Percentiles rank a stretch among this genome's conserved stretches.
Conservation (phyloP, 2,329 filamentous ascomycete genomes). For the Ascochyta pisi region DNA sequence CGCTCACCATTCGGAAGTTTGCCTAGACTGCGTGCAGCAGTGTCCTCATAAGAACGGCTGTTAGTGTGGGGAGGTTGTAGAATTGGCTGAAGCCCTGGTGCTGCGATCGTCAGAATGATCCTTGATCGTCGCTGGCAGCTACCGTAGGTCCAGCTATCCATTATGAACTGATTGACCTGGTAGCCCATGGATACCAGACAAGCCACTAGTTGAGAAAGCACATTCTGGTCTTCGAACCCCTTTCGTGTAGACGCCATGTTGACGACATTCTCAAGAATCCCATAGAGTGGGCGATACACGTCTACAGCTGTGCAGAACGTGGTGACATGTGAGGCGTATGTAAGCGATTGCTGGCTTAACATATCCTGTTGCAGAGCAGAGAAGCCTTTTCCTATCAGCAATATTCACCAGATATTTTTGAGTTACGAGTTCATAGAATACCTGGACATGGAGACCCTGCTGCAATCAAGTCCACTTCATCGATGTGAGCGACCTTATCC, state of each 20-base stretch:
- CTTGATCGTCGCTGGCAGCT: slow-evolving; percentile 70
- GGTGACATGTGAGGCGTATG: slow-evolving; percentile 78
- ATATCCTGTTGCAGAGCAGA: slow-evolving; percentile 68
- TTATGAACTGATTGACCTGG: slow-evolving; percentile 70
- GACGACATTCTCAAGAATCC: slow-evolving; percentile 78
- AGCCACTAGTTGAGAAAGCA: slow-evolving; percentile 76
- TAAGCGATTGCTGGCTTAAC: slow-evolving; percentile 62
- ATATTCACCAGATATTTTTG: too few species aligned
- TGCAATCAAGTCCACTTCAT: slow-evolving; percentile 71
- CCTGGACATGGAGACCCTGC: slow-evolving; percentile 77
- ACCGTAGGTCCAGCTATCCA: slow-evolving; percentile 74
- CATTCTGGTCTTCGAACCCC: slow-evolving; percentile 62
- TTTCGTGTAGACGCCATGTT: slow-evolving; percentile 64
- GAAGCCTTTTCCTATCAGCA: slow-evolving; percentile 60
- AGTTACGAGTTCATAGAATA: neutral
- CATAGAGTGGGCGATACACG: slow-evolving; percentile 76
- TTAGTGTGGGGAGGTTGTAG: slow-evolving; percentile 67
- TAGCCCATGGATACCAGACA: slow-evolving; percentile 79
- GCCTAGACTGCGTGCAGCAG: slow-evolving; percentile 58
- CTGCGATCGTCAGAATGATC: slow-evolving; percentile 74
- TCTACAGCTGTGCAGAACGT: slow-evolving; percentile 79
- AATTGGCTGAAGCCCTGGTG: slow-evolving; percentile 67
- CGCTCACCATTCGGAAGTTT: slow-evolving; percentile 42
- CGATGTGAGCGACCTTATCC: slow-evolving; percentile 62
- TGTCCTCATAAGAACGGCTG: slow-evolving; percentile 57